Evolutionary conservation across 352 stramenopile species (phyloP).

Genomic region (Pythium diclinum): DNA sequence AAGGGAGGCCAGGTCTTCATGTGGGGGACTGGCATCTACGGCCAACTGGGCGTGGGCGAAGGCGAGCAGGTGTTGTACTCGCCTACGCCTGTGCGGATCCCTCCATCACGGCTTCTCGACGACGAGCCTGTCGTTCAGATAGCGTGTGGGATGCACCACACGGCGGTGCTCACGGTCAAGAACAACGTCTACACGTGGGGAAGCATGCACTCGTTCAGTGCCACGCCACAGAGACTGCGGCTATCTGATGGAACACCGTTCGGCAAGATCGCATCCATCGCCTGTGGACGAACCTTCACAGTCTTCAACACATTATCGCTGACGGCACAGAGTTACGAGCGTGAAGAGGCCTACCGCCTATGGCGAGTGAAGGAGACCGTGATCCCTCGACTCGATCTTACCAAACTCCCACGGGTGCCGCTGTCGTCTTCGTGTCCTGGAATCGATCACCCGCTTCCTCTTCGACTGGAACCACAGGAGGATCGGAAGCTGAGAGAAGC

Average conservation of each 20-base stretch:
- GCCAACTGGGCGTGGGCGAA: slow-evolving; percentile 54
- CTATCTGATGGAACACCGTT: slow-evolving; percentile 36
- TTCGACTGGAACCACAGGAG: slow-evolving; percentile 50
- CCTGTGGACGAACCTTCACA: slow-evolving; percentile 71
- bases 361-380: slow-evolving; percentile 43
- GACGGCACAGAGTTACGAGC: slow-evolving; percentile 56
- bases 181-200: slow-evolving; percentile 74
- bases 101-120: slow-evolving; percentile 28
- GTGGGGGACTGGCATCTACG: slow-evolving; percentile 74
- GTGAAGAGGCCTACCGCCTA: slow-evolving; percentile 40
- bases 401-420: slow-evolving; percentile 33
- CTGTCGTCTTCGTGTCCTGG: slow-evolving; percentile 42
- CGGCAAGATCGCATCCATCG: slow-evolving; percentile 49
- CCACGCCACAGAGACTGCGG: slow-evolving; percentile 34
- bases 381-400: slow-evolving; percentile 51
- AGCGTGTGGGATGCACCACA: slow-evolving; percentile 69
- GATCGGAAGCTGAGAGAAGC: slow-evolving; percentile 37
- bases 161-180: slow-evolving; percentile 39
- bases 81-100: slow-evolving; percentile 40
- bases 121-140: slow-evolving; percentile 43
- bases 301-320: slow-evolving; percentile 67
- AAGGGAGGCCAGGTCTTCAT: slow-evolving; percentile 40
- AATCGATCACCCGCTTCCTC: slow-evolving; percentile 27
- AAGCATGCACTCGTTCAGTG: slow-evolving; percentile 48
- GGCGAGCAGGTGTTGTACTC: slow-evolving; percentile 38